Evolutionary conservation across 202 grass and related monocot species (phyloP), one percentile per base, ranked within the genome.

Genomic region (Zoysia matrella): DNA sequence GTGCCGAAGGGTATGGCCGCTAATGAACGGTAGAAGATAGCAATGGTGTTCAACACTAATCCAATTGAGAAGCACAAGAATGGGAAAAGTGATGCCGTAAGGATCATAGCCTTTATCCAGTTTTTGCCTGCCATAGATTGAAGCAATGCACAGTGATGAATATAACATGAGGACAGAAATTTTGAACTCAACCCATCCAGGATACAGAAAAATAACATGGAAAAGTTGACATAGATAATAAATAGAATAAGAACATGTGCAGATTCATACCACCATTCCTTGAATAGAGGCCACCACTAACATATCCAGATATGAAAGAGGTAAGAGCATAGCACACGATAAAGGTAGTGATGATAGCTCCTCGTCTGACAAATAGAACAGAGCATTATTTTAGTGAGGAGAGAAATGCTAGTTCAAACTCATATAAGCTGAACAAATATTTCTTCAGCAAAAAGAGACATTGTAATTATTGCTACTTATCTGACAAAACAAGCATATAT

Each of bases 241-340:
- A 57, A 81, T 11, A 89, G 75, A 53, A 84, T 57, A 84, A 65
- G 67, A 63, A 30, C 15, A 73, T 71, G 47, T 67, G 65, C 14
- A 83, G 14, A 80, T 86, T n/a, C 90, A 74, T 98, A 99, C 96
- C 96, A 30, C 96, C 89, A 74, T 96, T 95, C 88, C 96, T 93
- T 64, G 96, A 99, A 85, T 99, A 99, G 52, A 99, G 89, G 67
- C 96, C 96, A 65, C 93, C 96, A 80, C 92, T 99, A 66, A 99
- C 86, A 89, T 99, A 99, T 85, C 96, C 96, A 42, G 30, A 36
- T 36, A 36, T 36, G 30, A 36, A 36, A 36, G 30, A 36, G 30
- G 30, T 36, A 36, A 36, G 96, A 36, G 30, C 30, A 36, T 36
- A 36, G 30, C 30, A 99, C 71, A 99, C 89, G 11, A 99, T 99